These are phyloP conservation scores for Flaveria sonorensis DNA, from an alignment of 129 eudicot species.

Conservation along the genomic window DNA sequence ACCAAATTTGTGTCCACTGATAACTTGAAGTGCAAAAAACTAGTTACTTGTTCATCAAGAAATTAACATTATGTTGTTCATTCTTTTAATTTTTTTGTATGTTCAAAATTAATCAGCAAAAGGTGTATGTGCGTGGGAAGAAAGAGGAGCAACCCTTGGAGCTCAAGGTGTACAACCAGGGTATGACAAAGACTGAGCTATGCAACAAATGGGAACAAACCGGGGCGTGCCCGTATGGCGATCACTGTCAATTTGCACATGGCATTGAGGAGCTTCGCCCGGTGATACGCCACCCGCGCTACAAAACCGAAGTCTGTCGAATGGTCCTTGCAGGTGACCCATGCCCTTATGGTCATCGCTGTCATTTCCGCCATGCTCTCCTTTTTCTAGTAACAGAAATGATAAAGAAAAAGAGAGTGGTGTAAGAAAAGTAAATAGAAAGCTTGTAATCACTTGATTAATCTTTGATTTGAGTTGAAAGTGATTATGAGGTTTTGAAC, in stretches of 20 bases:
- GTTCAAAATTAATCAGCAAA: conserved; percentile 47
- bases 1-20: neutral
- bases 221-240: conserved; percentile 88
- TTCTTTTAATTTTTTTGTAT: conserved; percentile 7
- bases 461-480: conserved; percentile 18
- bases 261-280: conserved; percentile 90
- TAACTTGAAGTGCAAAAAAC: conserved; percentile 30
- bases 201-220: conserved; percentile 99
- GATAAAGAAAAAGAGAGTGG: conserved; percentile 10
- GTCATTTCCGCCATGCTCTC: conserved; percentile 90
- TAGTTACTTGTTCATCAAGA: neutral
- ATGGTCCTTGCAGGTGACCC: conserved; percentile 79
- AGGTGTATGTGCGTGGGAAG: conserved; percentile 64
- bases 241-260: conserved; percentile 88
- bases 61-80: neutral
- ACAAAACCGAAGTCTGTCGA: conserved; percentile 95
- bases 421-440: conserved; percentile 33
- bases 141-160: conserved; percentile 63
- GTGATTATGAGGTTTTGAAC: conserved; percentile 20
- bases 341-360: conserved; percentile 95
- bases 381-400: conserved; percentile 33
- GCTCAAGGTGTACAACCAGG: conserved; percentile 76
- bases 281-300: conserved; percentile 91
- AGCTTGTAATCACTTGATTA: conserved; percentile 28
- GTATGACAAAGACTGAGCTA: conserved; percentile 86